Evolutionary conservation across 192 early-diverging fungal species (phyloP).

Genomic region (Entrophospora sp.): DNA sequence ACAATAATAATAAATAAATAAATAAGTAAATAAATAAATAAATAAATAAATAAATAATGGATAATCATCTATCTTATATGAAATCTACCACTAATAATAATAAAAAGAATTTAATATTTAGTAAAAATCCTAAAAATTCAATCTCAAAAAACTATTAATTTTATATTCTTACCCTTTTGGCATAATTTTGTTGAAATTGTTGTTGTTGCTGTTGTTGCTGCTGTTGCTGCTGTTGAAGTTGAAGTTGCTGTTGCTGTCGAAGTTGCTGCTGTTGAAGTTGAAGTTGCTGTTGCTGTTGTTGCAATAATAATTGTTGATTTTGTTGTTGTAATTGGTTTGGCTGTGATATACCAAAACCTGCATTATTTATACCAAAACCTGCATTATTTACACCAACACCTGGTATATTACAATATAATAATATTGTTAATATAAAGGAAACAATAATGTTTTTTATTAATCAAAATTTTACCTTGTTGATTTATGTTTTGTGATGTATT

Average conservation of each 20-base stretch:
- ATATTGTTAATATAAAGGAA: not conserved
- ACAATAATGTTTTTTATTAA: not conserved
- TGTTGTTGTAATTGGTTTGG: not conserved
- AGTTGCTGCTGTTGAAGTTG: not conserved
- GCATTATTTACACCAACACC: not conserved
- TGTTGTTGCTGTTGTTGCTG: too few species aligned
- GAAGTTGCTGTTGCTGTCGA: not conserved
- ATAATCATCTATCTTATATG: too few species aligned
- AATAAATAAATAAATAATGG: too few species aligned
- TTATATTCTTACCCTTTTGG: too few species aligned
- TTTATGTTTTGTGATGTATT: not conserved
- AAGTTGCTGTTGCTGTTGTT: not conserved
- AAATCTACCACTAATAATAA: too few species aligned
- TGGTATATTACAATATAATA: not conserved
- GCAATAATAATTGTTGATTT: not conserved
- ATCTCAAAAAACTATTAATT: too few species aligned
- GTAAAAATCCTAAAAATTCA: too few species aligned
- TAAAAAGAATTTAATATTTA: too few species aligned
- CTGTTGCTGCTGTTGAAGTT: not conserved
- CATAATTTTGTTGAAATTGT: too few species aligned
- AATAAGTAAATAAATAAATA: too few species aligned
- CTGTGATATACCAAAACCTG: not conserved
- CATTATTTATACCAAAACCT: not conserved
- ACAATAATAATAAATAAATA: too few species aligned
- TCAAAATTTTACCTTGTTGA: not conserved